These are phyloP conservation scores for Batkoa obscura DNA, from an alignment of 371 early-diverging fungal genomes.

Conservation along the genomic window DNA sequence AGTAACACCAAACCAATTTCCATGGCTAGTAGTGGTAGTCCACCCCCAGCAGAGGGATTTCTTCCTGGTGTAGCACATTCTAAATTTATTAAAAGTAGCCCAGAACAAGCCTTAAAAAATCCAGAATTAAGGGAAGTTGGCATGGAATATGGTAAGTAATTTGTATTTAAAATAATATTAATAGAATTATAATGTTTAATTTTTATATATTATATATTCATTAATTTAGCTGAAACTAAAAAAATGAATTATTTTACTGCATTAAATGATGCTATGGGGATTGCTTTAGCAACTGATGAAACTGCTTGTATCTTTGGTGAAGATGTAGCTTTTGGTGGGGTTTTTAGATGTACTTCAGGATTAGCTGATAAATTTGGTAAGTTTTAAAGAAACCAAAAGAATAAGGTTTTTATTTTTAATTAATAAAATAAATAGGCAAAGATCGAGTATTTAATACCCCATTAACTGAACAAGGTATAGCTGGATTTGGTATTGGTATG, in stretches of 20 bases:
- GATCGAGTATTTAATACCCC: constrained; percentile 96
- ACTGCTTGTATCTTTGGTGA: constrained; percentile 91
- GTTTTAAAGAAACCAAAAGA: not conserved
- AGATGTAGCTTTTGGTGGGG: constrained; percentile 95
- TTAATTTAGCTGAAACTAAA: constrained; percentile 30
- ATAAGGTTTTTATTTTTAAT: not conserved
- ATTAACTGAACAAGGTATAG: constrained; percentile 89
- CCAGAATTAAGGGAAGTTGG: constrained; percentile 47
- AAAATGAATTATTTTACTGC: constrained; percentile 91
- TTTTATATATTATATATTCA: not conserved
- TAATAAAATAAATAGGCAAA: constrained; percentile 16
- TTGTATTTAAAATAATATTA: not conserved
- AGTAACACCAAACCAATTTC: too few species aligned
- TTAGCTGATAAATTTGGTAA: constrained; percentile 74
- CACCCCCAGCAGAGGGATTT: constrained; percentile 65
- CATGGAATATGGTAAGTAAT: constrained; percentile 4
- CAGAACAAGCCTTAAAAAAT: constrained; percentile 50
- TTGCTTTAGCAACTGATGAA: constrained; percentile 74
- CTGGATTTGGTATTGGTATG: constrained; percentile 95
- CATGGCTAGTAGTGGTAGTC: constrained; percentile 11
- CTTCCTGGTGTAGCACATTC: constrained; percentile 59
- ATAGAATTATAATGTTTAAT: not conserved
- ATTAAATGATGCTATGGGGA: constrained; percentile 83
- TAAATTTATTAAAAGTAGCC: constrained; percentile 40
- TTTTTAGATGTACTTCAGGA: constrained; percentile 89